These are phyloP conservation scores for Lachnellula hyalina DNA, from an alignment of 2,329 filamentous ascomycete genomes.

Conservation along the genomic window DNA sequence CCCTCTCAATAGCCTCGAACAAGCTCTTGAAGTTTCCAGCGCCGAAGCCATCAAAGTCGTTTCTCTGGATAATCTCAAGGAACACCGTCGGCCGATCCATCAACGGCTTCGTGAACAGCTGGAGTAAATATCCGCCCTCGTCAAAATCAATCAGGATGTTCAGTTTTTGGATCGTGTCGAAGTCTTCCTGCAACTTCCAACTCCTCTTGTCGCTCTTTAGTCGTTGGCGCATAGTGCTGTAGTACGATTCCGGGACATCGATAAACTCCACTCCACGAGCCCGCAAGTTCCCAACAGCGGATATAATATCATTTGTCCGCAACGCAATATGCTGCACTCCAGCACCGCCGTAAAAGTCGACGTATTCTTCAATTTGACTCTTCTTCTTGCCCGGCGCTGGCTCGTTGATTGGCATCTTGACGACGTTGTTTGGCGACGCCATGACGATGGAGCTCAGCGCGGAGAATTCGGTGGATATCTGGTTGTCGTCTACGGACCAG, in stretches of 20 bases:
- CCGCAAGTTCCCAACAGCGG: conserved; percentile 69
- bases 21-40: conserved; percentile 94
- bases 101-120: conserved; percentile 78
- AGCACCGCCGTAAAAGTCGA: conserved; percentile 82
- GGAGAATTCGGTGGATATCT: conserved; percentile 89
- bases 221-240: conserved; percentile 67
- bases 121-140: conserved; percentile 77
- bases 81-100: conserved; percentile 96
- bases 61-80: conserved; percentile 90
- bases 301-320: conserved; percentile 73
- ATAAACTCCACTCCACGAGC: conserved; percentile 93
- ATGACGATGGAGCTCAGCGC: conserved; percentile 88
- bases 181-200: conserved; percentile 70
- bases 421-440: conserved; percentile 74
- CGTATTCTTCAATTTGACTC: conserved; percentile 90
- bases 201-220: conserved; percentile 57
- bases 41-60: conserved; percentile 87
- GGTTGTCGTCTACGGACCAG: conserved; percentile 92
- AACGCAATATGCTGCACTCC: conserved; percentile 94
- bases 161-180: conserved; percentile 68
- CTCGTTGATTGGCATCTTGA: conserved; percentile 99
- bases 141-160: conserved; percentile 96
- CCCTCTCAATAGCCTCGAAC: conserved; percentile 92
- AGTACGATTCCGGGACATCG: conserved; percentile 80
- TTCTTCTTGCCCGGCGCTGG: conserved; percentile 85